These are phyloP conservation scores for Pseudogymnoascus sp. DNA, from an alignment of 2,329 filamentous ascomycete genomes.

Conservation along the genomic window DNA sequence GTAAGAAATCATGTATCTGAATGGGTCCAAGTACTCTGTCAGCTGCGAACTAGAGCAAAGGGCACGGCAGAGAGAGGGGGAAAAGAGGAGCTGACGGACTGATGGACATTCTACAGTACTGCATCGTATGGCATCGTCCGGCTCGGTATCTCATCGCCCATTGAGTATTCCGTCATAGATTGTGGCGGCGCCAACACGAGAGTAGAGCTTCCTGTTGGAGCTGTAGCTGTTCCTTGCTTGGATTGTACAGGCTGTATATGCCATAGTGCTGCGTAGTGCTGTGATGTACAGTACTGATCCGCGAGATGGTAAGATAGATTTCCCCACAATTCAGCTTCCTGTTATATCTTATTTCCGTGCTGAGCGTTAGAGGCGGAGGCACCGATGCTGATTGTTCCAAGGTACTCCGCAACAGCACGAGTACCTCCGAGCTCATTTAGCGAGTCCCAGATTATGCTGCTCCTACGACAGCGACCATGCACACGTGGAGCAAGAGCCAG, in stretches of 20 bases:
- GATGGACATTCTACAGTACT: not conserved
- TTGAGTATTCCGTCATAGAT: slow-evolving; percentile 1
- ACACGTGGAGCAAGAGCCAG: not conserved
- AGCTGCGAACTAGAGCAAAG: not conserved
- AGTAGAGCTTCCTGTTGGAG: not conserved
- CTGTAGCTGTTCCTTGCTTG: slow-evolving; percentile 2
- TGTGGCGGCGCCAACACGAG: slow-evolving; percentile 4
- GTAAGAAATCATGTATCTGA: slow-evolving; percentile 2
- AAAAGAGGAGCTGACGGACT: slow-evolving; percentile 3
- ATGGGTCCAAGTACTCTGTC: not conserved
- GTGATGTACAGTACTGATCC: not conserved
- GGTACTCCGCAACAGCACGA: not conserved
- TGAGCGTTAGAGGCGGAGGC: slow-evolving; percentile 5
- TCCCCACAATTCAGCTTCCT: slow-evolving; percentile 2
- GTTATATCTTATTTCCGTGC: not conserved
- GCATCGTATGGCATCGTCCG: not conserved
- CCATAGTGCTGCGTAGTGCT: not conserved
- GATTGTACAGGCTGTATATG: not conserved
- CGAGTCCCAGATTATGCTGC: slow-evolving; percentile 4
- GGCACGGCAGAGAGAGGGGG: not conserved
- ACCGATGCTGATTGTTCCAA: slow-evolving; percentile 2
- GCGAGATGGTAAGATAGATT: not conserved
- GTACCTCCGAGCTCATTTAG: not conserved
- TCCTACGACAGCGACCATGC: not conserved
- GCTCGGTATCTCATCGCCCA: not conserved